Evolutionary conservation across 1,284 basidiomycete genomes (phyloP).

Genomic region (Ganoderma multipileum): DNA sequence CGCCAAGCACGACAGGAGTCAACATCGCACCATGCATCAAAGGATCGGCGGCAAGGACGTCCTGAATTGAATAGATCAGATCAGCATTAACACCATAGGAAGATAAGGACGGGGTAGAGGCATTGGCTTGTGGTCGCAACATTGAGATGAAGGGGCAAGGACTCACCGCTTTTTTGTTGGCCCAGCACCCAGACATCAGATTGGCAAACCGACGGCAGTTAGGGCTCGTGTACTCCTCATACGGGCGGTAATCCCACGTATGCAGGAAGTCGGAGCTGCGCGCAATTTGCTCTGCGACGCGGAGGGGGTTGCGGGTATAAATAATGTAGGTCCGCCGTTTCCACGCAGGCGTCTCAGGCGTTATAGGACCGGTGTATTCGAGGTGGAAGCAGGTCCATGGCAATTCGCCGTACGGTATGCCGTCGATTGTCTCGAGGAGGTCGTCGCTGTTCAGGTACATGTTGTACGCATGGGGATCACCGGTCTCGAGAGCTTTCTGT

Average conservation of each 20-base stretch:
- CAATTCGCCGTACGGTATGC: background rate
- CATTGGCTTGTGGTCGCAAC: no score
- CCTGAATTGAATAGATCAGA: no score
- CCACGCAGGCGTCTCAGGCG: background rate
- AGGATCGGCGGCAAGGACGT: no score
- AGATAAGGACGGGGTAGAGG: no score
- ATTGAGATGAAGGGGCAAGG: no score
- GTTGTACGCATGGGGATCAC: background rate
- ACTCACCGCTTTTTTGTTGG: no score
- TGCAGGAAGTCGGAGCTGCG: background rate
- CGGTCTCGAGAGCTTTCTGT: background rate
- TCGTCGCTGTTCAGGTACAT: background rate
- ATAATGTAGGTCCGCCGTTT: background rate
- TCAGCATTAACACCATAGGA: no score
- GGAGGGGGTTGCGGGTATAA: background rate
- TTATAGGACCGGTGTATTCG: background rate
- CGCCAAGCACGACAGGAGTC: background rate
- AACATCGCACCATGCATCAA: background rate
- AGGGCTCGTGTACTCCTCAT: background rate
- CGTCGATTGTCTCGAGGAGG: background rate
- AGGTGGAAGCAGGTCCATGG: background rate
- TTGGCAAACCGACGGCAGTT: no score
- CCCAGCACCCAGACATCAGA: no score
- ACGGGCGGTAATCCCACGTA: background rate
- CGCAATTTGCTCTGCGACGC: constrained; percentile 10